Evolutionary conservation across 176 grass and related monocot genomes (phyloP).

Genomic region (Alopecurus myosuroides): DNA sequence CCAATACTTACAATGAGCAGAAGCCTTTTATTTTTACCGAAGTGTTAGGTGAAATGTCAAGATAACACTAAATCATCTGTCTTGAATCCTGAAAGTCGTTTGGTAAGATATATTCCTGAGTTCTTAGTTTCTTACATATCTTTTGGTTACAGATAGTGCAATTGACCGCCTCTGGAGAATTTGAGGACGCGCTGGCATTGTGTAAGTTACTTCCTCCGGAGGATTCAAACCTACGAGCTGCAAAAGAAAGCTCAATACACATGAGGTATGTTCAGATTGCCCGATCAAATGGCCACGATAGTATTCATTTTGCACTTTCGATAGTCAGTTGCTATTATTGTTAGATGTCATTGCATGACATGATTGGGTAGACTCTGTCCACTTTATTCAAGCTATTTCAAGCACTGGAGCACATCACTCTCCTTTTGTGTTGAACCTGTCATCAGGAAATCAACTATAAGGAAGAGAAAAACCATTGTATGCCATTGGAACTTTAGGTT

Average conservation of each 20-base stretch:
- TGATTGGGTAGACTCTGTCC: neutral
- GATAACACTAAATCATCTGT: neutral
- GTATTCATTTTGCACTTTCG: neutral
- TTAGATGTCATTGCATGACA: constrained; percentile 2
- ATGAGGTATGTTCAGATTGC: constrained; percentile 58
- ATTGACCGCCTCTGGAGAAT: constrained; percentile 95
- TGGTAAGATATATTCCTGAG: neutral
- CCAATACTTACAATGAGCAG: constrained; percentile 5
- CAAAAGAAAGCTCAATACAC: constrained; percentile 98
- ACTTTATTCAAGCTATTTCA: constrained; percentile 2
- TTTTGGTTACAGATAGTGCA: constrained; percentile 86
- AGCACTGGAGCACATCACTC: neutral
- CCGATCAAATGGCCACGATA: neutral
- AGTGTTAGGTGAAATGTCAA: neutral
- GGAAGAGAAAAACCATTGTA: constrained; percentile 4
- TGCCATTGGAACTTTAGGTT: neutral
- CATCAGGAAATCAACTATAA: constrained; percentile 4
- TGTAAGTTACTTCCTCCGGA: constrained; percentile 97
- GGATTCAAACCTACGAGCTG: constrained; percentile 90
- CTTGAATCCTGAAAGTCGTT: constrained; percentile 9
- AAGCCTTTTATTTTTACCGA: neutral
- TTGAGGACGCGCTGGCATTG: constrained; percentile 90
- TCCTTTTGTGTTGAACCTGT: constrained; percentile 10
- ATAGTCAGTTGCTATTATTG: neutral
- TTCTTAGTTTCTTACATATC: neutral